Base-by-base conservation (phyloP, 441 rosid species). In the Erodium moschatum region DNA sequence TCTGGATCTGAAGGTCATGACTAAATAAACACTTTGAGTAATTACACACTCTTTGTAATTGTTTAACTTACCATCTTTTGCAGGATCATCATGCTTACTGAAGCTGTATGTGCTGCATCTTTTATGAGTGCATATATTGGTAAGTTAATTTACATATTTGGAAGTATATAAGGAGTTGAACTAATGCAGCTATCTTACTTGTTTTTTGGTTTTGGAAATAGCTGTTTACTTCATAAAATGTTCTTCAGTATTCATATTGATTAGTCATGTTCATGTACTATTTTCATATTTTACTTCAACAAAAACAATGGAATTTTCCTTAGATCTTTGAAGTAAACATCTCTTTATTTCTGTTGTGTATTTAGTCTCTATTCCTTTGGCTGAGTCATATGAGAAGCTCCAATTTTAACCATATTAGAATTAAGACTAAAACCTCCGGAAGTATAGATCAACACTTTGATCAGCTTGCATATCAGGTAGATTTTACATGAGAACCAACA, bases 41-140 rank as follows among this genome's bases (percentile, higher is more conserved):
- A 64, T 46, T 70, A 11, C 70, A 12, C 67, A 38, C 20, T 70
- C 16, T 61, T 72, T 71, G 58, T 56, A 56, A 13, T 68, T 38
- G 68, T 68, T 74, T 10, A 65, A 24, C 58, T 73, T 7, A 42
- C 35, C 21, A 19, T 42, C 66, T 79, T 76, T 24, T 85, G 83
- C 93, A 93, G 98, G 86, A 89, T 91, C 70, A 86, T 86, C 67
- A 87, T 93, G 93, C 69, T 85, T 75, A 73, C 81, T 69, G 96
- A 93, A 84, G 95, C 91, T 73, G 75, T 91, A 70, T 85, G 93
- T 74, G 91, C 96, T 64, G 89, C 81, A 74, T 87, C 89, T 73
- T 86, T 89, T 78, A 81, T 85, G 88, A 82, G 90, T 70, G 71
- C 88, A 69, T 93, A 93, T 80, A 85, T 93, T 16, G 96, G 98